Conservation (phyloP, 1,284 basidiomycete genomes). For the Naganishia sp. region DNA sequence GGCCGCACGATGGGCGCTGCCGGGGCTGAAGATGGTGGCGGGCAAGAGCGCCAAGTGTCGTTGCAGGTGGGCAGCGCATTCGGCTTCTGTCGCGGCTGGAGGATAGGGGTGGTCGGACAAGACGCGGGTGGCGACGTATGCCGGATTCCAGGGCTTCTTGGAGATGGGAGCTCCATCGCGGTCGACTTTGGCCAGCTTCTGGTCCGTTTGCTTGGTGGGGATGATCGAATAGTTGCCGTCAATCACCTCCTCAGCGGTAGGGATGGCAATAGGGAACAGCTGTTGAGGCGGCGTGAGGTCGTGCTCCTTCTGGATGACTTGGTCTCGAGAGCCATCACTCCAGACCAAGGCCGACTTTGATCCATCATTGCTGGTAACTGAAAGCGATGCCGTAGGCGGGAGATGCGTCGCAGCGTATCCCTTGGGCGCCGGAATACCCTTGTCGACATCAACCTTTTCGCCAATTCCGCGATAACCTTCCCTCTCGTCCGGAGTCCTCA, state of each 20-base stretch:
- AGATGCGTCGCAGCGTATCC: conserved; percentile 13
- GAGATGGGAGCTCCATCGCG: background rate
- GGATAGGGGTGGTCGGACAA: conserved; percentile 30
- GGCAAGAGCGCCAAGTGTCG: conserved; percentile 33
- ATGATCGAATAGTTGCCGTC: conserved; percentile 15
- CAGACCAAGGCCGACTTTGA: conserved; percentile 20
- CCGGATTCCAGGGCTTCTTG: conserved; percentile 23
- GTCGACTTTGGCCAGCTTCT: conserved; percentile 1
- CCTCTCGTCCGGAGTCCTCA: conserved; percentile 19
- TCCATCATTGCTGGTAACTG: conserved; percentile 15
- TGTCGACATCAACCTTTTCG: conserved; percentile 5
- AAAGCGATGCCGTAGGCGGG: conserved; percentile 12
- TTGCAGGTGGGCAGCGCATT: conserved; percentile 28
- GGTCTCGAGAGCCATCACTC: conserved; percentile 17
- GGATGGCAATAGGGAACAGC: conserved; percentile 22
- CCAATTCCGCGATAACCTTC: conserved; percentile 17
- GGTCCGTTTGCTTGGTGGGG: conserved; percentile 4
- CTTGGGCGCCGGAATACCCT: conserved; percentile 1
- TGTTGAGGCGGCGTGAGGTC: conserved; percentile 28
- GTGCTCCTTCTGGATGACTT: conserved; percentile 23
- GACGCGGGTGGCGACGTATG: conserved; percentile 32
- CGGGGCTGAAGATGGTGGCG: conserved; percentile 27
- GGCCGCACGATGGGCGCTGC: conserved; percentile 5
- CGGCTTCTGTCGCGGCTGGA: conserved; percentile 25
- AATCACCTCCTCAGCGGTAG: conserved; percentile 20